phyloP scores from a whole-genome alignment of 495 filamentous ascomycete species.

The Entonaema liquescens region DNA sequence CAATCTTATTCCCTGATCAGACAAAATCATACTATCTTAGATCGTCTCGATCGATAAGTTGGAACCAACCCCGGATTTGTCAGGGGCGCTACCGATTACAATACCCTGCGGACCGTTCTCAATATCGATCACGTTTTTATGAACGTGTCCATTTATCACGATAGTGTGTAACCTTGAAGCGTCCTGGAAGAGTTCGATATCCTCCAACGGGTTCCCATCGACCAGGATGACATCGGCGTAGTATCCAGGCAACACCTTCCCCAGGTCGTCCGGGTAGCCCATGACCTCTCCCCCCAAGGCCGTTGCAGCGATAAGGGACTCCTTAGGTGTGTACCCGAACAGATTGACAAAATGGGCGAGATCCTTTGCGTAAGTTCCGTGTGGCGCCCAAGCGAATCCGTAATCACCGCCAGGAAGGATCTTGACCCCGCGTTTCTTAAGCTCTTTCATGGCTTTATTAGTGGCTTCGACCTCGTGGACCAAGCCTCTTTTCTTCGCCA shows the following conservation, averaged over 20 bases:
- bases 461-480: constrained; percentile 15
- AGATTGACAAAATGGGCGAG: background rate
- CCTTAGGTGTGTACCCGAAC: background rate
- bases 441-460: constrained; percentile 6
- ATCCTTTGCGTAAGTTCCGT: constrained; percentile 16
- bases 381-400: constrained; percentile 19
- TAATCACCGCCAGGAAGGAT: constrained; percentile 17
- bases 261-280: constrained; percentile 11
- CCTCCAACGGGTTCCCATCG: constrained; percentile 10
- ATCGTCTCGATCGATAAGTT: background rate
- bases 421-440: constrained; percentile 12
- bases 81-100: background rate
- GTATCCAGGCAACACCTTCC: constrained; percentile 15
- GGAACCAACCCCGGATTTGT: background rate
- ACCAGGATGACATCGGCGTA: constrained; percentile 22
- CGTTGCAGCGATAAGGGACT: constrained; percentile 2
- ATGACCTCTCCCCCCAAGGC: constrained; percentile 17
- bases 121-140: constrained; percentile 10
- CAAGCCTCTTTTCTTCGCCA: background rate
- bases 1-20: background rate
- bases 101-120: background rate
- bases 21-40: background rate
- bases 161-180: constrained; percentile 8
- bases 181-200: constrained; percentile 18
- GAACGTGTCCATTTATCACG: constrained; percentile 20